Conservation (phyloP, 495 filamentous ascomycete genomes). For the Bathelium albidoporum region DNA sequence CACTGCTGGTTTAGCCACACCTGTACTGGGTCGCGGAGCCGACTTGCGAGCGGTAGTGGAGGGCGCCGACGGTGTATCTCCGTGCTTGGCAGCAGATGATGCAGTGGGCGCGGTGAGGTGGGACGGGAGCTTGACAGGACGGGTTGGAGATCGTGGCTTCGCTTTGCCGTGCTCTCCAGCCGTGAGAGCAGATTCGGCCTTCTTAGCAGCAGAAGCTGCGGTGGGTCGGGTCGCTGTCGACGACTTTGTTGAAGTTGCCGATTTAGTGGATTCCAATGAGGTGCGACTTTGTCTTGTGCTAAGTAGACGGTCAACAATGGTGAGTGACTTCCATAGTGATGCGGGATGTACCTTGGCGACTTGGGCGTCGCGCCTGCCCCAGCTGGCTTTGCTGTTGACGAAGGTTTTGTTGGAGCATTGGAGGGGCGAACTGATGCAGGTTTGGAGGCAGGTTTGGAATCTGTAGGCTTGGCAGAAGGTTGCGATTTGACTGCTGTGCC, state of each 20-base stretch:
- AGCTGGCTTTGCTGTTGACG: slow-evolving; percentile 23
- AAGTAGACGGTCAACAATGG: neutral
- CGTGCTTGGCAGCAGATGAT: slow-evolving; percentile 30
- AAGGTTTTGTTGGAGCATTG: neutral
- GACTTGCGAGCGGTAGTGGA: slow-evolving; percentile 13
- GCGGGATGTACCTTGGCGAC: neutral
- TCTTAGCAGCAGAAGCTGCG: slow-evolving; percentile 18
- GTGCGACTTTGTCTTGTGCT: slow-evolving; percentile 1
- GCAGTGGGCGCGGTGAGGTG: slow-evolving; percentile 34
- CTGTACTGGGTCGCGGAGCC: slow-evolving; percentile 16
- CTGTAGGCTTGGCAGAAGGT: slow-evolving; percentile 24
- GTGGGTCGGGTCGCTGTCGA: slow-evolving; percentile 9
- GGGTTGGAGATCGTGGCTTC: slow-evolving; percentile 30
- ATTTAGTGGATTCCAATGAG: slow-evolving; percentile 7
- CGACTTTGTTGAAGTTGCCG: neutral
- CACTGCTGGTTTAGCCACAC: slow-evolving; percentile 12
- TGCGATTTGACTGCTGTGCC: neutral
- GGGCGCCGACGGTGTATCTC: slow-evolving; percentile 8
- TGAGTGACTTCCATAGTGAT: neutral
- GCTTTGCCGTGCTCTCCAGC: slow-evolving; percentile 19
- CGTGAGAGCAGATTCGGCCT: slow-evolving; percentile 2
- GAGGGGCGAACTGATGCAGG: slow-evolving; percentile 14
- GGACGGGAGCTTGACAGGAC: slow-evolving; percentile 28
- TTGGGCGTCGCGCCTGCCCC: neutral
- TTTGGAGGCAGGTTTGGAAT: slow-evolving; percentile 20